Conservation (phyloP, 352 stramenopile species). For the Globisporangium barbulae region DNA sequence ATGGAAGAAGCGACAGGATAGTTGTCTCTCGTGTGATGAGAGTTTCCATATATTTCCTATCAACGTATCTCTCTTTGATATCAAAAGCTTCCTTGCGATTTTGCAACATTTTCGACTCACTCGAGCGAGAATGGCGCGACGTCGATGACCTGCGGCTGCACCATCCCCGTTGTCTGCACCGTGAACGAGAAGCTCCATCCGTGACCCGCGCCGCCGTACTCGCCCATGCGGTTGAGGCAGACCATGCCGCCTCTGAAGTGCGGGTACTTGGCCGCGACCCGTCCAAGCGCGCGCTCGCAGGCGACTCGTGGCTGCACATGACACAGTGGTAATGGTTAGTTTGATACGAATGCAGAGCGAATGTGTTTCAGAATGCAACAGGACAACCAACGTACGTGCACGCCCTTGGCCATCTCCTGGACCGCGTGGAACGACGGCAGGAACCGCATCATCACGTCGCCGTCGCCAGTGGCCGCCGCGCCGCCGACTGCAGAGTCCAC, state of each 20-base stretch:
- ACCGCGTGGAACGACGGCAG: slow-evolving; percentile 81
- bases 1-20: background rate
- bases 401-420: slow-evolving; percentile 70
- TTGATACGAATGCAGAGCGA: background rate
- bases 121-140: slow-evolving; percentile 38
- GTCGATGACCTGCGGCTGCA: slow-evolving; percentile 41
- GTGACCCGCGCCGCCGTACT: slow-evolving; percentile 71
- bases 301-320: slow-evolving; percentile 45
- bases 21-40: background rate
- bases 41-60: background rate
- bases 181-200: slow-evolving; percentile 73
- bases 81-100: background rate
- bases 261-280: slow-evolving; percentile 53
- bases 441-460: slow-evolving; percentile 93
- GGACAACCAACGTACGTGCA: slow-evolving; percentile 45
- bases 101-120: slow-evolving; percentile 14
- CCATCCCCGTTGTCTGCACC: slow-evolving; percentile 62
- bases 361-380: background rate
- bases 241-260: slow-evolving; percentile 77
- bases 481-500: slow-evolving; percentile 80
- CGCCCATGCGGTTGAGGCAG: slow-evolving; percentile 66
- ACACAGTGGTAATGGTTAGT: background rate
- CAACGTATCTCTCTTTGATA: slow-evolving; percentile 1
- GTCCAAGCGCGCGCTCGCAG: slow-evolving; percentile 49
- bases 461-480: slow-evolving; percentile 84